Percentiles rank a stretch among this genome's conserved stretches.
These are phyloP conservation scores for Candida tammaniensis DNA, from an alignment of 805 yeast species.

Conservation along the genomic window DNA sequence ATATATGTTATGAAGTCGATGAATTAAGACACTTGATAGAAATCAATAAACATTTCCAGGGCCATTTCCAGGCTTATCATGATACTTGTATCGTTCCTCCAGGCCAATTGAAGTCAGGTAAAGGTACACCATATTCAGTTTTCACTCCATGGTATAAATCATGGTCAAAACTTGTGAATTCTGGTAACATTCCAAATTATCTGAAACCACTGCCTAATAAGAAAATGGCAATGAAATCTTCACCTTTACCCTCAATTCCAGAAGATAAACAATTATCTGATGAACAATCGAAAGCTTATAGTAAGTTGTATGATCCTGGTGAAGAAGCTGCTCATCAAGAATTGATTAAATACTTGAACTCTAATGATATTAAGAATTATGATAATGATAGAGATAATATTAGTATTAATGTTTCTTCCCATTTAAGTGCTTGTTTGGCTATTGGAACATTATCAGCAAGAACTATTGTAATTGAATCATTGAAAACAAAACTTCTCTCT, in stretches of 20 bases:
- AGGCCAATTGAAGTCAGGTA: conserved; percentile 29
- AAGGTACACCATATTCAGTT: conserved; percentile 40
- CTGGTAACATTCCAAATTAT: conserved; percentile 3
- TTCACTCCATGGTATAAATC: conserved; percentile 43
- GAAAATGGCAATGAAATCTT: background rate
- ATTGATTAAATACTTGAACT: conserved; percentile 19
- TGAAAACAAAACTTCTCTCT: conserved; percentile 22
- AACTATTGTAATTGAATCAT: conserved; percentile 29
- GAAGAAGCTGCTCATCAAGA: conserved; percentile 30
- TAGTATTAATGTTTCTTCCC: conserved; percentile 31
- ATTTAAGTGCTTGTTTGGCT: conserved; percentile 45
- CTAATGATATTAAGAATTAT: conserved; percentile 26
- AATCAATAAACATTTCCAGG: conserved; percentile 9
- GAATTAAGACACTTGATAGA: conserved; percentile 32
- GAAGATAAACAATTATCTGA: conserved; percentile 5
- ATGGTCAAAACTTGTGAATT: conserved; percentile 33
- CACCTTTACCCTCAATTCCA: conserved; percentile 1
- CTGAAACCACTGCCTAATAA: conserved; percentile 6
- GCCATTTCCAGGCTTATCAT: conserved; percentile 28
- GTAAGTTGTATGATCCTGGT: conserved; percentile 17
- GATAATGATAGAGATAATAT: conserved; percentile 30
- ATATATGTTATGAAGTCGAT: conserved; percentile 45
- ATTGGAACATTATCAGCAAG: conserved; percentile 47
- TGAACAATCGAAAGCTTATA: conserved; percentile 6
- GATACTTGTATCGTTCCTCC: conserved; percentile 44